Conservation (phyloP, 2,329 filamentous ascomycete species). For the Nemania bipapillata region DNA sequence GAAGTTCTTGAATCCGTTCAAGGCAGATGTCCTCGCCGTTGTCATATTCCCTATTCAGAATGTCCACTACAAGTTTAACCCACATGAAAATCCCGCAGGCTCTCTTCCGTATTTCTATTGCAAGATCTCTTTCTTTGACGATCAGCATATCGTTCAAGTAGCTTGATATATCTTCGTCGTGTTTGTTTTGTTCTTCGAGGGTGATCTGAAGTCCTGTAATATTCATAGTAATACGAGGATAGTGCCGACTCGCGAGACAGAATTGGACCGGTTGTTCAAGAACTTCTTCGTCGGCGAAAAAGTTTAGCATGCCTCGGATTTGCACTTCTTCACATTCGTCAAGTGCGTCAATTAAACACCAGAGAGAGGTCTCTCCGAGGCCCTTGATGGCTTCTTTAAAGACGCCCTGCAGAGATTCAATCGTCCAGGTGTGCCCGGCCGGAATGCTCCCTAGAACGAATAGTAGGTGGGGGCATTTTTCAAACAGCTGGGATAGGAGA, state of each 20-base stretch:
- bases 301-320: constrained; percentile 57
- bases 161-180: constrained; percentile 19
- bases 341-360: constrained; percentile 53
- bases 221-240: constrained; percentile 51
- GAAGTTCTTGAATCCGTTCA: constrained; percentile 12
- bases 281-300: constrained; percentile 56
- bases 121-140: not conserved
- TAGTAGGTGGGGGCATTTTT: constrained; percentile 51
- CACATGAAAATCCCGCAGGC: constrained; percentile 34
- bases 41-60: constrained; percentile 28
- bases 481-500: constrained; percentile 60
- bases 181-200: constrained; percentile 25
- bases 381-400: constrained; percentile 32
- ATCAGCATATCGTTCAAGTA: constrained; percentile 10
- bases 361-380: constrained; percentile 22
- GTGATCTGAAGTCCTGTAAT: not conserved
- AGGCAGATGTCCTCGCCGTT: not conserved
- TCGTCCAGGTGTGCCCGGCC: not conserved
- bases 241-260: constrained; percentile 58
- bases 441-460: constrained; percentile 32
- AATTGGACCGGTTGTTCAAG: constrained; percentile 45
- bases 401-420: constrained; percentile 4
- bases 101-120: constrained; percentile 22
- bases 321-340: constrained; percentile 61
- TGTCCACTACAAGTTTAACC: constrained; percentile 30